phyloP scores from a whole-genome alignment of 805 yeast genomes.

The Saturnispora serradocipensis region DNA sequence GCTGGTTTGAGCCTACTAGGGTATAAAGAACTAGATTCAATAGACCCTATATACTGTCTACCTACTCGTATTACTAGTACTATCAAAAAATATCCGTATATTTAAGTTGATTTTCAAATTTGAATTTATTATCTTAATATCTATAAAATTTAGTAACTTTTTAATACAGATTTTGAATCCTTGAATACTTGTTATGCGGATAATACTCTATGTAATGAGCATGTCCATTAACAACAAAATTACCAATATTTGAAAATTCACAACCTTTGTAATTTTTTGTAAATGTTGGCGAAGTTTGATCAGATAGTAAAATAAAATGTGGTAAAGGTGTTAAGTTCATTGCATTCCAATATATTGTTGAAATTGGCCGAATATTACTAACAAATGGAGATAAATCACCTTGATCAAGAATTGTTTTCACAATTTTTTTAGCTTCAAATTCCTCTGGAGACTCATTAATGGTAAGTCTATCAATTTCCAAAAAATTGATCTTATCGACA shows the following conservation, averaged over 20 bases:
- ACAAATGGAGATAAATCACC: conserved; percentile 81
- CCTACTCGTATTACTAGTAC: conserved; percentile 41
- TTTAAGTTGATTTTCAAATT: not conserved
- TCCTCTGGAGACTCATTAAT: conserved; percentile 35
- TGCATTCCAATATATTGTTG: conserved; percentile 61
- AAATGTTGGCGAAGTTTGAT: conserved; percentile 60
- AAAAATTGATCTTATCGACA: conserved; percentile 11
- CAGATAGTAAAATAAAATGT: conserved; percentile 50
- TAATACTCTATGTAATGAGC: conserved; percentile 67
- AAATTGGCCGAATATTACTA: conserved; percentile 47
- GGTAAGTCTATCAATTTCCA: conserved; percentile 23
- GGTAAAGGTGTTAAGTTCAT: conserved; percentile 77
- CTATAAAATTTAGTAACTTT: not conserved
- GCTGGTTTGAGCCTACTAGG: conserved; percentile 80
- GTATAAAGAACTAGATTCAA: conserved; percentile 43
- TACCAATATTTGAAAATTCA: conserved; percentile 64
- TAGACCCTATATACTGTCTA: conserved; percentile 85
- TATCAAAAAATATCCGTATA: conserved; percentile 24
- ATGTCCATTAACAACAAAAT: conserved; percentile 35
- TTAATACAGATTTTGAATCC: conserved; percentile 34
- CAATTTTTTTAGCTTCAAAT: conserved; percentile 57
- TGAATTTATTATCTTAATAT: not conserved
- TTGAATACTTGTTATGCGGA: conserved; percentile 48
- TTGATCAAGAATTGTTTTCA: conserved; percentile 78
- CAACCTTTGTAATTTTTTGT: conserved; percentile 79